Evolutionary conservation across 228 moss, liverwort and hornwort species (phyloP).

Genomic region (Sphagnum fallax): DNA sequence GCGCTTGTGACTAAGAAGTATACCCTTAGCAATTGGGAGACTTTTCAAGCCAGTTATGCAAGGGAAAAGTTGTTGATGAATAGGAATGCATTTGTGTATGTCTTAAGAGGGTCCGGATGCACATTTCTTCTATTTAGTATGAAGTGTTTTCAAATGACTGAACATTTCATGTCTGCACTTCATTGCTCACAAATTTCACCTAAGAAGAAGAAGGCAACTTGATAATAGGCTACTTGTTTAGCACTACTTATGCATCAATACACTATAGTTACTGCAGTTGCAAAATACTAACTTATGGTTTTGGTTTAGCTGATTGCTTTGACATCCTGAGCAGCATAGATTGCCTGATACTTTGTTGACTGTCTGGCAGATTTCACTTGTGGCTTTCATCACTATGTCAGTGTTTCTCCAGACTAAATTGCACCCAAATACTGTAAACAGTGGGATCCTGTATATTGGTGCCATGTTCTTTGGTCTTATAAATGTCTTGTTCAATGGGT

Average conservation of each 20-base stretch:
- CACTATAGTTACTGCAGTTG: neutral
- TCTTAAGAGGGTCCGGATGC: conserved; percentile 39
- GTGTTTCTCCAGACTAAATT: conserved; percentile 28
- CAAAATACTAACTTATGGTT: neutral
- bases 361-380: conserved; percentile 19
- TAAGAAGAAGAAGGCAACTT: too few relatives aligned
- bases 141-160: neutral
- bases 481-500: conserved; percentile 35
- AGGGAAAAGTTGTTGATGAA: conserved; percentile 30
- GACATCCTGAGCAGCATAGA: neutral
- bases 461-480: conserved; percentile 34
- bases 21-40: conserved; percentile 25
- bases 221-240: too few relatives aligned
- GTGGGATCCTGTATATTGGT: conserved; percentile 24
- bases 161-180: neutral
- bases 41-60: conserved; percentile 31
- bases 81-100: conserved; percentile 25
- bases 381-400: conserved; percentile 14
- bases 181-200: neutral
- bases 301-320: neutral
- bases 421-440: neutral
- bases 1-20: conserved; percentile 29
- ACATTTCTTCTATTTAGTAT: neutral
- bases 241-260: too few relatives aligned
- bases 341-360: neutral